Evolutionary conservation across 2,329 filamentous ascomycete genomes (phyloP).

Genomic region (Sporothrix curviconia): DNA sequence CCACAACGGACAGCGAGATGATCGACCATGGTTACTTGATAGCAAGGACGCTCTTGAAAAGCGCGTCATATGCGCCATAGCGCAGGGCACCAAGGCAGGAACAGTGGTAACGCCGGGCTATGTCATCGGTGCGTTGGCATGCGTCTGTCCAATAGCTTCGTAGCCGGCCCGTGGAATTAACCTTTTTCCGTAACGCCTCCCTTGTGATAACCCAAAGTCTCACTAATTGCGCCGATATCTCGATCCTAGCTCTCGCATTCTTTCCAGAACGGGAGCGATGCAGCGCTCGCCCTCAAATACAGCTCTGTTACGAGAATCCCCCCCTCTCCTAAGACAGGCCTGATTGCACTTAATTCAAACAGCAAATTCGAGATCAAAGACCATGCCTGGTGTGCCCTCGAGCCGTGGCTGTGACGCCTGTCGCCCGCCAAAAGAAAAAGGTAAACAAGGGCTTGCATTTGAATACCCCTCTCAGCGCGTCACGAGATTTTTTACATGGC

Average conservation of each 20-base stretch:
- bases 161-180: too few relatives aligned
- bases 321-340: neutral
- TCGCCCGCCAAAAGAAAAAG: conserved; percentile 20
- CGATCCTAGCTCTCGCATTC: neutral
- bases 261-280: neutral
- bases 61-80: too few relatives aligned
- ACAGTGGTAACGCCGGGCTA: too few relatives aligned
- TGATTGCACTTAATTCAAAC: neutral
- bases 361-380: neutral
- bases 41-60: too few relatives aligned
- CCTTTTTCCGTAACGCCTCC: too few relatives aligned
- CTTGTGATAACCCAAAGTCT: neutral
- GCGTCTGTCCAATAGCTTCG: too few relatives aligned
- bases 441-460: neutral
- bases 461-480: neutral
- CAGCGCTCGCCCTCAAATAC: neutral
- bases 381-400: conserved; percentile 18
- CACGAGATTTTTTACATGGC: neutral
- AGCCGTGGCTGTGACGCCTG: conserved; percentile 20
- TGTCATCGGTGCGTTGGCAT: too few relatives aligned
- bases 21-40: too few relatives aligned
- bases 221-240: neutral
- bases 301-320: neutral
- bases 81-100: too few relatives aligned
- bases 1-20: too few relatives aligned